These are phyloP conservation scores for Platanthera guangdongensis DNA, from an alignment of 106 monocot species.

Conservation along the genomic window DNA sequence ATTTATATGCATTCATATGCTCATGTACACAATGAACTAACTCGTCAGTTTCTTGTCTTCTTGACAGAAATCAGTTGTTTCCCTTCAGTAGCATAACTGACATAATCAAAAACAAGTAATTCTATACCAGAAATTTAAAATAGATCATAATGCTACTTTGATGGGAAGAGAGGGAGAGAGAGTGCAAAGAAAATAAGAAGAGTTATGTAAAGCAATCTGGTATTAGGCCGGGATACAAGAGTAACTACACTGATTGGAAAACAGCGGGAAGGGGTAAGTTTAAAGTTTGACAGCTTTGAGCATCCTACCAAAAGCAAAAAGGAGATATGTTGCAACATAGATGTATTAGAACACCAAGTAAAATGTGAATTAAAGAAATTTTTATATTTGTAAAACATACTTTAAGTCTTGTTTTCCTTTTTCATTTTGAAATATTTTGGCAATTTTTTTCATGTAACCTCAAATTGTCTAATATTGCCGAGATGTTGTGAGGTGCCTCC, in stretches of 20 bases:
- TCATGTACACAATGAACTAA: neutral
- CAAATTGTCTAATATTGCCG: conserved; percentile 58
- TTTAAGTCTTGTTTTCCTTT: neutral
- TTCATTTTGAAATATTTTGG: neutral
- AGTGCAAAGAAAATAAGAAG: neutral
- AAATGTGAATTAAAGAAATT: neutral
- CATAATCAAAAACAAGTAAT: neutral
- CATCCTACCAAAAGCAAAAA: neutral
- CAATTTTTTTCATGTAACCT: conserved; percentile 38
- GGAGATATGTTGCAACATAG: neutral
- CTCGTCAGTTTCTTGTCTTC: neutral
- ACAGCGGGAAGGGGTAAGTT: neutral
- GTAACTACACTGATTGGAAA: neutral
- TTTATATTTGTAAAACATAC: neutral
- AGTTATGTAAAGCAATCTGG: neutral
- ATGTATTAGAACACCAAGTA: neutral
- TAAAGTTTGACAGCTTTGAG: neutral
- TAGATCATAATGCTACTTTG: neutral
- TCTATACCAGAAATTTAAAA: neutral
- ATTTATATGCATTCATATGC: neutral
- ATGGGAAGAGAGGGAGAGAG: neutral
- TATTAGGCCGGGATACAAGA: neutral
- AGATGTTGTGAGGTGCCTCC: conserved; percentile 56
- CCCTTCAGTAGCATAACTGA: neutral
- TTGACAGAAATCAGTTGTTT: neutral